Evolutionary conservation across 495 filamentous ascomycete genomes (phyloP), one percentile per base, ranked within the genome.

Genomic region (Rusavskia elegans): DNA sequence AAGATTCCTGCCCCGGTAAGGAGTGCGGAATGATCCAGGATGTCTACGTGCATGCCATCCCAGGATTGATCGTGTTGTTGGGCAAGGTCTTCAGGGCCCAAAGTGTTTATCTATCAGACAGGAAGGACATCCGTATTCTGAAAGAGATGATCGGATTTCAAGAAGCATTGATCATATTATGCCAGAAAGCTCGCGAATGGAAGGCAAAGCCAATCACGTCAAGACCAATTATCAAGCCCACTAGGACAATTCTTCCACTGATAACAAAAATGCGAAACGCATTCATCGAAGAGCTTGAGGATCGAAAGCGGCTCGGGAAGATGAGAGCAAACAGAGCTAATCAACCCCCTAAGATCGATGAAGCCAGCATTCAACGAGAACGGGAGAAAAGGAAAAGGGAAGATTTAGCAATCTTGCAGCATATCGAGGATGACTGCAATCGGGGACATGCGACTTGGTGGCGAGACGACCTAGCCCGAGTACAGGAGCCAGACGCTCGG

Each of bases 31-130:
- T 57, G 17, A 30, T 59, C 5, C 49, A 44, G 7, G 59, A 61
- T 27, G 51, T 59, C n/a, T 59, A 59, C 46, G 50, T 51, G 32
- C 40, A 49, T 2, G 56, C 48, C 20, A 53, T 61, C 16, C 57
- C 57, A 40, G 41, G 3, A 19, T 58, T 27, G 51, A 59, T 9
- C 51, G 44, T n/a, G 11, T 19, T 57, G 19, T 21, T 61, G 6
- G 32, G 51, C 21, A 36, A 37, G 27, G 54, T 51, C 5, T 9
- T 61, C 2, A 9, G 10, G 37, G 45, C 35, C 16, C 42, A 49
- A 5, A 38, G 37, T 11, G 35, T 38, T 20, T 13, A 50, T 10
- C 42, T 45, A 1, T 13, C 36, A 20, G 29, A 39, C 21, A 25
- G 45, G 21, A 29, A 49, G 35, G 29, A 55, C 37, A 23, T 51